phyloP scores from a whole-genome alignment of 1,139 yeast species.

The Scheffersomyces segobiensis region DNA sequence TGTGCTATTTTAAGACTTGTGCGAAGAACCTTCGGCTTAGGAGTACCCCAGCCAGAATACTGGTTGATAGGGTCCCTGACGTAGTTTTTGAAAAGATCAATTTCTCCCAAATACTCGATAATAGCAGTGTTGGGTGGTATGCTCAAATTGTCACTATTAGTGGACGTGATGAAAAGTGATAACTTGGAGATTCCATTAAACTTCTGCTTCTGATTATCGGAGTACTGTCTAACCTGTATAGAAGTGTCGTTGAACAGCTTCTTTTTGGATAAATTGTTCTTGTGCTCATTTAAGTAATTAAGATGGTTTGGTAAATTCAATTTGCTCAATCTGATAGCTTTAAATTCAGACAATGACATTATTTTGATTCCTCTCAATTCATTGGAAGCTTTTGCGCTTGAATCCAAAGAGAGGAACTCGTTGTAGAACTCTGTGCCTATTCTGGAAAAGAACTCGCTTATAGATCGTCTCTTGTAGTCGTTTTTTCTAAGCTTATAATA shows the following conservation, averaged over 20 bases:
- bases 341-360: conserved; percentile 28
- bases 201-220: conserved; percentile 59
- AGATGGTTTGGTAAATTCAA: conserved; percentile 35
- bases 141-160: conserved; percentile 17
- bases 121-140: conserved; percentile 55
- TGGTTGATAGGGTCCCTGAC: conserved; percentile 69
- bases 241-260: conserved; percentile 25
- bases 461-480: conserved; percentile 46
- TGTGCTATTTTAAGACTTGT: conserved; percentile 37
- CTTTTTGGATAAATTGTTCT: conserved; percentile 17
- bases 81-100: conserved; percentile 65
- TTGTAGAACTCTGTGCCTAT: conserved; percentile 24
- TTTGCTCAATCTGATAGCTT: conserved; percentile 30
- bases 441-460: conserved; percentile 24
- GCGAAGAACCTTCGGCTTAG: conserved; percentile 73
- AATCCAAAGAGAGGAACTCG: conserved; percentile 9
- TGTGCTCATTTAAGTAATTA: conserved; percentile 28
- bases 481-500: conserved; percentile 49
- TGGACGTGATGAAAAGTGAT: conserved; percentile 54
- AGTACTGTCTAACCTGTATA: conserved; percentile 45
- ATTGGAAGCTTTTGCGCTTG: conserved; percentile 12
- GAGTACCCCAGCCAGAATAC: conserved; percentile 77
- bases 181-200: conserved; percentile 74
- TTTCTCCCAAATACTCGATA: conserved; percentile 71
- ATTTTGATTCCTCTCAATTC: conserved; percentile 18